Conservation (phyloP, 1,139 yeast species). For the Taiozyma onychis region DNA sequence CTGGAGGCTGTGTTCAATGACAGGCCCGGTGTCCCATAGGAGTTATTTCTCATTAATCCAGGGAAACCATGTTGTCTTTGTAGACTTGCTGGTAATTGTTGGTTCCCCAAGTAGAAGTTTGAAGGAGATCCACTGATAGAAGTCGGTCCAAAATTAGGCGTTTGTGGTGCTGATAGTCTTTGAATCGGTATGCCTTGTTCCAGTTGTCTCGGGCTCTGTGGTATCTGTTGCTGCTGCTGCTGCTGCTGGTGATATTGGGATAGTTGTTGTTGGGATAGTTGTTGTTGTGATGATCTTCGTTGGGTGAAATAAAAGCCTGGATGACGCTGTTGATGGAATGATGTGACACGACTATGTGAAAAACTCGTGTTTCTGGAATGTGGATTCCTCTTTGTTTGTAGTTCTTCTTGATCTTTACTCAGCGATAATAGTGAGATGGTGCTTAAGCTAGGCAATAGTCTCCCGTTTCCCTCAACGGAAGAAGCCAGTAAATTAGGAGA, state of each 20-base stretch:
- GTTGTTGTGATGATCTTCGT: slow-evolving; percentile 6
- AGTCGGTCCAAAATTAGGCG: slow-evolving; percentile 20
- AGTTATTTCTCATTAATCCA: slow-evolving; percentile 10
- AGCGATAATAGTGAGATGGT: slow-evolving; percentile 21
- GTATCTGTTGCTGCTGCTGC: background rate
- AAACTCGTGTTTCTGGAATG: slow-evolving; percentile 15
- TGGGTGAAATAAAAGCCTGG: slow-evolving; percentile 3
- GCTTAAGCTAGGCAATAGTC: slow-evolving; percentile 15
- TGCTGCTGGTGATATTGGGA: background rate
- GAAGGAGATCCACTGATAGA: slow-evolving; percentile 20
- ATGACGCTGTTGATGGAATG: slow-evolving; percentile 20
- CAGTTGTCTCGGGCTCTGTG: background rate
- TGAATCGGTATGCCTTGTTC: background rate
- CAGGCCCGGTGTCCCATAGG: background rate
- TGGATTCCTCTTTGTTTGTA: slow-evolving; percentile 3
- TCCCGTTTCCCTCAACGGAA: slow-evolving; percentile 10
- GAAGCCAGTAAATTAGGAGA: slow-evolving; percentile 22
- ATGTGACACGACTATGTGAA: slow-evolving; percentile 13
- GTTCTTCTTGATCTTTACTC: slow-evolving; percentile 8
- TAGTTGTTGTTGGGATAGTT: background rate
- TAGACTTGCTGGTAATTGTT: slow-evolving; percentile 14
- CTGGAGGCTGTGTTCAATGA: background rate
- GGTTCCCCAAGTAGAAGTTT: slow-evolving; percentile 11
- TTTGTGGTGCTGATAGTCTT: slow-evolving; percentile 10
- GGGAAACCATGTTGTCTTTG: slow-evolving; percentile 12